Conservation (phyloP, 768 basidiomycete species). For the Kwoniella heveanensis region DNA sequence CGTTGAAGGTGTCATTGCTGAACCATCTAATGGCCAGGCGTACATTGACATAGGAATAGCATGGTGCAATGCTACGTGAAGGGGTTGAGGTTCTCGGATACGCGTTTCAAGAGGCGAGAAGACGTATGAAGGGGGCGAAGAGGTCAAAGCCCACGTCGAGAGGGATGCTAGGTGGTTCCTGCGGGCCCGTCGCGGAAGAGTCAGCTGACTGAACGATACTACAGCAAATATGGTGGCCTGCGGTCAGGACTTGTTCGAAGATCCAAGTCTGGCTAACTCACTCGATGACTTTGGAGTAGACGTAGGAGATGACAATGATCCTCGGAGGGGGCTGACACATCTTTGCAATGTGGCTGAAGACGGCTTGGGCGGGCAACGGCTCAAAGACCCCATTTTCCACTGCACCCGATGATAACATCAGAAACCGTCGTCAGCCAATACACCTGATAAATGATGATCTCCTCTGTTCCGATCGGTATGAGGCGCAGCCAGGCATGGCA, state of each 20-base stretch:
- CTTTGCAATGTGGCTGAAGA: constrained; percentile 50
- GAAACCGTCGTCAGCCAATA: background rate
- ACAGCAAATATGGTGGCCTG: too few species aligned
- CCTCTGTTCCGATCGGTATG: too few species aligned
- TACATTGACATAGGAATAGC: constrained; percentile 55
- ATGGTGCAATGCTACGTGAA: constrained; percentile 40
- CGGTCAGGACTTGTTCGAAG: too few species aligned
- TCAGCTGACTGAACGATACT: too few species aligned
- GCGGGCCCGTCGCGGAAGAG: too few species aligned
- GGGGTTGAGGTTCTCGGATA: constrained; percentile 36
- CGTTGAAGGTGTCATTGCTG: background rate
- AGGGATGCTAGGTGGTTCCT: constrained; percentile 50
- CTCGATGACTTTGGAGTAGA: constrained; percentile 47
- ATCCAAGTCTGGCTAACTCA: constrained; percentile 31
- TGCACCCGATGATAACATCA: constrained; percentile 10
- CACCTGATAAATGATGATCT: too few species aligned
- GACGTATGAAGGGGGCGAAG: constrained; percentile 41
- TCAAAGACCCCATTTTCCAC: constrained; percentile 51
- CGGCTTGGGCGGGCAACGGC: constrained; percentile 48
- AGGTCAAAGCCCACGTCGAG: constrained; percentile 44
- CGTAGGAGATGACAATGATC: constrained; percentile 52
- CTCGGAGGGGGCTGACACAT: constrained; percentile 50
- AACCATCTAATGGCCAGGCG: constrained; percentile 31
- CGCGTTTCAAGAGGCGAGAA: constrained; percentile 53
- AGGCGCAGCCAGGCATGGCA: too few species aligned